phyloP scores from a whole-genome alignment of 345 rosid genomes.

The Aethionema arabicum region DNA sequence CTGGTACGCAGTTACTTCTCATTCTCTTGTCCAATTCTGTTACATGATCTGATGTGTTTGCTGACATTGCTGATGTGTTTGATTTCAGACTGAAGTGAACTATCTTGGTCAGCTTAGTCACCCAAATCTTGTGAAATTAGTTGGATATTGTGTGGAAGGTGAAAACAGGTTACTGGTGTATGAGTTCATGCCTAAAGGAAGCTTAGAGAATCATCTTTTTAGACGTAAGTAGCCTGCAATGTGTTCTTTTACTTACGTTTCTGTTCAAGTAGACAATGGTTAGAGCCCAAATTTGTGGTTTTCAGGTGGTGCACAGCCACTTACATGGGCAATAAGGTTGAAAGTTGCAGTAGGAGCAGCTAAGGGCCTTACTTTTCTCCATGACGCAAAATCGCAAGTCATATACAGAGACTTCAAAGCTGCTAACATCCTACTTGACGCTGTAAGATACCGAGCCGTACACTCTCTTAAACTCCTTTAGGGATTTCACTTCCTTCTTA shows the following conservation, averaged over 20 bases:
- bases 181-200: conserved; percentile 96
- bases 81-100: conserved; percentile 89
- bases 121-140: conserved; percentile 79
- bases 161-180: conserved; percentile 83
- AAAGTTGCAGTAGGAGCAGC: conserved; percentile 98
- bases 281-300: too few species aligned
- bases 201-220: conserved; percentile 85
- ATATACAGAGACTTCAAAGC: conserved; percentile 98
- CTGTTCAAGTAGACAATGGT: too few species aligned
- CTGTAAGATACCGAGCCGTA: conserved; percentile 44
- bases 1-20: conserved; percentile 49
- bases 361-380: conserved; percentile 88
- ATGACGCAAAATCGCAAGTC: conserved; percentile 86
- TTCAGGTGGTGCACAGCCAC: conserved; percentile 88
- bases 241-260: too few species aligned
- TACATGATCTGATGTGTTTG: conserved; percentile 11
- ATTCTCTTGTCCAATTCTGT: background rate
- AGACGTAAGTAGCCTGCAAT: conserved; percentile 31
- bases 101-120: conserved; percentile 97
- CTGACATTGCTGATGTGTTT: conserved; percentile 13
- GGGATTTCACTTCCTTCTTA: conserved; percentile 2
- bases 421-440: conserved; percentile 88
- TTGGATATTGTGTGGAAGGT: conserved; percentile 87
- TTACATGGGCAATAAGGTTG: conserved; percentile 86
- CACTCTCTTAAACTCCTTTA: background rate